Evolutionary conservation across 192 early-diverging fungal species (phyloP), one percentile per base, ranked within the genome.

Genomic region (Chytriomyces confervae): DNA sequence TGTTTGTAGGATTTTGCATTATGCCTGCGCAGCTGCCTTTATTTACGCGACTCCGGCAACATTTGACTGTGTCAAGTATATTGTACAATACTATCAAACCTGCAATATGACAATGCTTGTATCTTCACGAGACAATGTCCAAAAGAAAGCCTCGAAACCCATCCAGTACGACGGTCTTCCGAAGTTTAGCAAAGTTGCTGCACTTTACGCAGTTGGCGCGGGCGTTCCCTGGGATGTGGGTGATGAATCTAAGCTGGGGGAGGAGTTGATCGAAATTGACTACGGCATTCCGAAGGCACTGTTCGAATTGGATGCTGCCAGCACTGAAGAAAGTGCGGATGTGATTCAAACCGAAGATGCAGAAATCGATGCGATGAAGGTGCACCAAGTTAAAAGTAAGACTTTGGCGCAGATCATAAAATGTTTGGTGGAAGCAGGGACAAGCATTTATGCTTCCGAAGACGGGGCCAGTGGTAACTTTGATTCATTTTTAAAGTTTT

Each of bases 351-450:
- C 27, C 43, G 36, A 50, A 11, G 45, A 74, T 11, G 10, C 13
- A 10, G 72, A 74, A 49, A n/a, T 29, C 16, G 24, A 74, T 6
- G 20, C n/a, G 8, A 46, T 36, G 72, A 46, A 74, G 43, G 16
- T 6, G 45, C 29, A 74, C 20, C 20, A 62, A 23, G 16, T 9
- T 20, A 29, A 62, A 43, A 45, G 46, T 45, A 11, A 36, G 24
- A 63, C n/a, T 27, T 10, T 74, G 7, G 11, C 27, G 27, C 27
- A 46, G 7, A 44, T 63, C 16, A 23, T 74, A 7, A 44, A 61
- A 27, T 74, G 62, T 74, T 47, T 74, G 18, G 13, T 74, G 44
- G 72, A 74, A 62, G 57, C 72, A 8, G 72, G 72, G 8, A 74
- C 50, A 23, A 50, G 46, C 7, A 43, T 8, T 2, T 43, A 8